Evolutionary conservation across 2,329 filamentous ascomycete species (phyloP).

Genomic region (Penicillium sumatraense): DNA sequence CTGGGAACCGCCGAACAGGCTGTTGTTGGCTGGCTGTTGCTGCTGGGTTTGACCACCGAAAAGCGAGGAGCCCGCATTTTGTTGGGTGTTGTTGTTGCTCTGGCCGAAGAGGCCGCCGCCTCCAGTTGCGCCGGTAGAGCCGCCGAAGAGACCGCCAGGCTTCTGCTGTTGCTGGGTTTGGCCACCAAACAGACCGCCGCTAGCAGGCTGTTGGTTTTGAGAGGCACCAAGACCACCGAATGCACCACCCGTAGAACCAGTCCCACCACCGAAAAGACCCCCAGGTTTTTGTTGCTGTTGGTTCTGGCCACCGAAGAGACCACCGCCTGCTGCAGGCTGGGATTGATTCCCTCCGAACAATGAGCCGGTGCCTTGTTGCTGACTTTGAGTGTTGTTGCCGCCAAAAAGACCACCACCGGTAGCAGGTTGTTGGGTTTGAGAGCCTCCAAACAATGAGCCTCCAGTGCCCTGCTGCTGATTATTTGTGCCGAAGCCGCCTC

Average conservation of each 20-base stretch:
- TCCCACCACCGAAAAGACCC: slow-evolving; percentile 28
- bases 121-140: slow-evolving; percentile 45
- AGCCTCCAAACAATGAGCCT: slow-evolving; percentile 49
- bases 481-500: slow-evolving; percentile 50
- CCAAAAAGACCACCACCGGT: slow-evolving; percentile 51
- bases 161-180: slow-evolving; percentile 60
- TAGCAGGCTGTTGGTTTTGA: slow-evolving; percentile 47
- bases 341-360: slow-evolving; percentile 41
- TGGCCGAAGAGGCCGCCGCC: slow-evolving; percentile 54
- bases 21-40: slow-evolving; percentile 39
- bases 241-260: slow-evolving; percentile 27
- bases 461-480: slow-evolving; percentile 48
- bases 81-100: slow-evolving; percentile 27
- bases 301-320: slow-evolving; percentile 51
- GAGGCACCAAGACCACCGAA: slow-evolving; percentile 49
- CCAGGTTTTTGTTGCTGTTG: slow-evolving; percentile 28
- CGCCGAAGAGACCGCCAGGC: slow-evolving; percentile 57
- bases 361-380: slow-evolving; percentile 37
- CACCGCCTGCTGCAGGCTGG: slow-evolving; percentile 44
- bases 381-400: slow-evolving; percentile 25
- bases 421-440: slow-evolving; percentile 38
- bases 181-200: slow-evolving; percentile 49
- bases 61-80: slow-evolving; percentile 56
- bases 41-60: slow-evolving; percentile 56
- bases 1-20: slow-evolving; percentile 60